Evolutionary conservation across 2,329 filamentous ascomycete genomes (phyloP).

Genomic region (Clarireedia homoeocarpa): DNA sequence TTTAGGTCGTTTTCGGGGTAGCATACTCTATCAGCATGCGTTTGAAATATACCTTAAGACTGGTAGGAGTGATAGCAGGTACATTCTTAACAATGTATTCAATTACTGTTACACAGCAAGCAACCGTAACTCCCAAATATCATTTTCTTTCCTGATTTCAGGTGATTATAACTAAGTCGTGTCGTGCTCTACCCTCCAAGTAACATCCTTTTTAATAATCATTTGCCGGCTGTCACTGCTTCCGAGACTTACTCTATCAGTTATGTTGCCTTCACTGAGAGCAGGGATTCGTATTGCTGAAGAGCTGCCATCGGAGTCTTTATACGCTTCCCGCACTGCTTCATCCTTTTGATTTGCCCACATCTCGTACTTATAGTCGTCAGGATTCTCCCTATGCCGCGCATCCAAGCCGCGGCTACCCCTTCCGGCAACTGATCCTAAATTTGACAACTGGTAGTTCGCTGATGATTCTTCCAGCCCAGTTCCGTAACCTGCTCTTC

Average conservation of each 20-base stretch:
- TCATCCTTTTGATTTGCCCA: conserved; percentile 5
- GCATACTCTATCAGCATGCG: too few species aligned
- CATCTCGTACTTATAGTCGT: conserved; percentile 10
- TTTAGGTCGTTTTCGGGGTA: too few species aligned
- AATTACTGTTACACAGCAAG: too few species aligned
- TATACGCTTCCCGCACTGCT: not conserved
- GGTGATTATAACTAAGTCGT: conserved; percentile 10
- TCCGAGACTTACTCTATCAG: conserved; percentile 9
- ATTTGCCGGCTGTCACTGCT: conserved; percentile 15
- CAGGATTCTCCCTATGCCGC: not conserved
- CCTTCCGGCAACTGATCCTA: not conserved
- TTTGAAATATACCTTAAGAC: too few species aligned
- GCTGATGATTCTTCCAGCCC: not conserved
- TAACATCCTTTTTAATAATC: conserved; percentile 24
- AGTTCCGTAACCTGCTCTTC: not conserved
- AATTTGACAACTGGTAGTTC: conserved; percentile 8
- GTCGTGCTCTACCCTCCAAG: conserved; percentile 7
- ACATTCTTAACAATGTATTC: too few species aligned
- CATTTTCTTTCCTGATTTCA: too few species aligned
- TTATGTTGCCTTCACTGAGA: not conserved
- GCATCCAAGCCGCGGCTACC: not conserved
- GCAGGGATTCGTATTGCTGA: not conserved
- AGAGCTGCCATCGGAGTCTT: not conserved
- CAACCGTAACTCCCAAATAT: too few species aligned
- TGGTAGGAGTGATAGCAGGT: too few species aligned